Percentiles rank a stretch among this genome's conserved stretches.
Conservation (phyloP, 106 monocot genomes). For the Phalaenopsis aphrodite region DNA sequence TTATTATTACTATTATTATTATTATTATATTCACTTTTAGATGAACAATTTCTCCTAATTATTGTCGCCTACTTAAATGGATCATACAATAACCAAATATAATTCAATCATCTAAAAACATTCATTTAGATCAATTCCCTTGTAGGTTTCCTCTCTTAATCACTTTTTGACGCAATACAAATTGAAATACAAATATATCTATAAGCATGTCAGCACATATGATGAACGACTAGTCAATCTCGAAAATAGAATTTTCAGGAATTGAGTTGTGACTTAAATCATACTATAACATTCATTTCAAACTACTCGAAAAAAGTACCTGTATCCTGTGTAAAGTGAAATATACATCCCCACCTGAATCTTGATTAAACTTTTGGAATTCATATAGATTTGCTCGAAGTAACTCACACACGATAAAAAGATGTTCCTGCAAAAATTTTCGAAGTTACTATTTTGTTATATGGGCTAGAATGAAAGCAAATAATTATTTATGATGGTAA, state of each 20-base stretch:
- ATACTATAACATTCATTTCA: neutral
- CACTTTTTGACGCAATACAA: neutral
- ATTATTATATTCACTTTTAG: neutral
- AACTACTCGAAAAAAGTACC: constrained; percentile 30
- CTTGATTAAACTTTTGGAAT: constrained; percentile 83
- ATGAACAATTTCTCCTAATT: neutral
- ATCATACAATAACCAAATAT: neutral
- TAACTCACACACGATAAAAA: constrained; percentile 91
- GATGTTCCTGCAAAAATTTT: constrained; percentile 65
- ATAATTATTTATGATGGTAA: neutral
- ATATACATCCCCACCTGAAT: constrained; percentile 66
- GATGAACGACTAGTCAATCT: neutral
- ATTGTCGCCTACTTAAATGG: neutral
- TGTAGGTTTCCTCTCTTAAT: too few species aligned
- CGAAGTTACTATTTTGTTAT: neutral
- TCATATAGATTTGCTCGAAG: constrained; percentile 88
- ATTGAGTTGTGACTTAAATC: too few species aligned
- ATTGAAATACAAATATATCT: neutral
- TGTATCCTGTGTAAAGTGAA: constrained; percentile 81
- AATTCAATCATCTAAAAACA: neutral
- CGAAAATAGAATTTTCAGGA: neutral
- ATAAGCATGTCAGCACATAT: neutral
- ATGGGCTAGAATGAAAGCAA: neutral
- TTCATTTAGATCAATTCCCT: neutral
- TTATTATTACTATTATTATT: neutral